Evolutionary conservation across 768 basidiomycete genomes (phyloP).

Genomic region (Podaxis mareebaensis): DNA sequence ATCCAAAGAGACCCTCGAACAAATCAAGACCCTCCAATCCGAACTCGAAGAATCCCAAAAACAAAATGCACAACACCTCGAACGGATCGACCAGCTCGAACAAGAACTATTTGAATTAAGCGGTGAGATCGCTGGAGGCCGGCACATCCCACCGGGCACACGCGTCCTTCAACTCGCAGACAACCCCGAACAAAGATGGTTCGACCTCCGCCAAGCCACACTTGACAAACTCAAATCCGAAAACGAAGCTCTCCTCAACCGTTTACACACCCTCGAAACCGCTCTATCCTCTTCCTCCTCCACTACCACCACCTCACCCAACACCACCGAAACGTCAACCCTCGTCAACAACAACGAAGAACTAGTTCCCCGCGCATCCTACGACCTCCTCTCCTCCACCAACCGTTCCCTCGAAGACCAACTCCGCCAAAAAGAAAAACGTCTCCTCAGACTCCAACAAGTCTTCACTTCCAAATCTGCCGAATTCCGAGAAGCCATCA

Average conservation of each 20-base stretch:
- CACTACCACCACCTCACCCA: neutral
- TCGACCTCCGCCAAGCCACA: conserved; percentile 69
- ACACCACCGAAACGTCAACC: neutral
- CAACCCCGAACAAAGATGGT: conserved; percentile 86
- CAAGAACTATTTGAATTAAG: conserved; percentile 77
- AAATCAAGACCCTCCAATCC: neutral
- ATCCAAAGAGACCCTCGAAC: conserved; percentile 17
- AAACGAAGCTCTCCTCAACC: conserved; percentile 77
- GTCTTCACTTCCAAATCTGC: conserved; percentile 82
- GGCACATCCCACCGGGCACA: conserved; percentile 70
- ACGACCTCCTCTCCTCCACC: conserved; percentile 69
- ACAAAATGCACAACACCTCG: conserved; percentile 34
- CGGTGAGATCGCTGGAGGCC: conserved; percentile 74
- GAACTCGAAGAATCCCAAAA: conserved; percentile 11
- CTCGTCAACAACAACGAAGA: conserved; percentile 28
- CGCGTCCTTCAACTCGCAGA: conserved; percentile 69
- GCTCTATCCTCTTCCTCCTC: neutral
- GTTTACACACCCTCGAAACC: conserved; percentile 60
- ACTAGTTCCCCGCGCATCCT: conserved; percentile 78
- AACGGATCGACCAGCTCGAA: conserved; percentile 69
- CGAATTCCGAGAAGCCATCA: conserved; percentile 91
- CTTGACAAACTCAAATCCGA: conserved; percentile 79
- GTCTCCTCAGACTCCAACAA: conserved; percentile 78
- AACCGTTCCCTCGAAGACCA: conserved; percentile 65
- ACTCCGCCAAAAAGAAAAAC: conserved; percentile 79